Base-by-base conservation (phyloP, 1,139 yeast genomes). In the Pichia sp. region DNA sequence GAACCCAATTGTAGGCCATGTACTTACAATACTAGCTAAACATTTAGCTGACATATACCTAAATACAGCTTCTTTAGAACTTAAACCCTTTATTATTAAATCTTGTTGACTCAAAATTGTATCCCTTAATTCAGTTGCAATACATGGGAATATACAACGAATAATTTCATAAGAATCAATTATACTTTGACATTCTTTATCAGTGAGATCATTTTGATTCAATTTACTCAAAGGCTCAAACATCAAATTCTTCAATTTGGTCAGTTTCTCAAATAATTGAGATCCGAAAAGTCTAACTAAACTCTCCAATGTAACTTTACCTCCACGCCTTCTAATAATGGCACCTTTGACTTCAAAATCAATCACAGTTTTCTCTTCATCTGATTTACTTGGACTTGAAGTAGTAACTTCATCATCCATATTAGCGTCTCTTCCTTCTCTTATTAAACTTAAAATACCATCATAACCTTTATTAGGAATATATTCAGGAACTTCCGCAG, bases 401-500 rank as follows among this genome's bases (percentile, higher is more conserved):
- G 26, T 22, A 2, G 18, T n/a, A 14, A 33, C 34, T 18, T 40
- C 41, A 10, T 78, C 75, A 45, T 74, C 71, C 51, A 82, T 91
- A 9, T 76, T 72, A 5, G 83, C 77, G 49, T 83, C 88, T 1
- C 79, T 70, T 50, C 85, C 95, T 54, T 88, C 96, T 53, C 85
- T 84, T 42, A 78, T 71, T 52, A 89, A 69, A 1, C 96, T 85
- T 42, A 89, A 64, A 30, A 91, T 81, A 17, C 67, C 68, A 41
- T 75, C 79, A 44, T 71, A 69, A 11, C 65, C 64, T 36, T 74
- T 72, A 56, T 85, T 84, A 37, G 84, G 82, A 25, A 72, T 71
- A 56, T 85, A 91, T 55, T 88, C 97, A 3, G 98, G 98, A 28
- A 91, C 96, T 59, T 89, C 97, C 5, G 93, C 76, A 0, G 96